Base-by-base conservation (phyloP, 208 protist species). In the Vickermania spadyakhi region DNA sequence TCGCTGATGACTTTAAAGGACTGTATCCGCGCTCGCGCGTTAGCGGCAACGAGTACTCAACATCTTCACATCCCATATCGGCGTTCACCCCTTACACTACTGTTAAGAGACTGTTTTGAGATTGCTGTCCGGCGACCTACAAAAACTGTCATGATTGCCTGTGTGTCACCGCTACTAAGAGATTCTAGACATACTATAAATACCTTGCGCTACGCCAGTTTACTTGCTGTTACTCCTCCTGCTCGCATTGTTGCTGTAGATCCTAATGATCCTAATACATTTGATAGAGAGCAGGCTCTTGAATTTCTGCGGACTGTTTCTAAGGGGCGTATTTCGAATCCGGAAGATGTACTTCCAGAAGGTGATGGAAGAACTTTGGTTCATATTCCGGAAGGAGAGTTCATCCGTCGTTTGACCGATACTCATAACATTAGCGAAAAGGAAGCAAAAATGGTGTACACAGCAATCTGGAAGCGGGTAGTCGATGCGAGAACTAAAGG, bases 1-100 rank as follows among this genome's bases (percentile, higher is more conserved):
- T 95, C 89, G n/a, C 68, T 95, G n/a, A 95, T 95, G 89, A 93
- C 86, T 0, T 68, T 95, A 31, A 95, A 95, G 60, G 89, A 95
- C 56, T 95, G 89, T 67, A 93, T 95, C 61, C 77, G 89, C 27
- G 63, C 83, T 14, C 77, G 85, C 7, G 85, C 79, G 1, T 72
- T 85, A 18, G 79, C 79, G 13, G 72, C 80, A 0, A 90, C 75
- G 2, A 93, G 84, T 60, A 72, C 75, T 29, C 73, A 76, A 53
- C 89, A 96, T 60, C 58, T 93, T 50, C 88, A 95, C 68, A 95
- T 96, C 52, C 91, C 91, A 0, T 96, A 92, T 64, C 70, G 91
- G 25, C 79, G 82, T 61, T 92, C 82, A 13, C 87, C 84, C 13
- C 71, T 96, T 26, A 96, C 91, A 18, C 66, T 96, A 31, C 67